A percentile compares a stretch with the other conserved stretches of the same genome.
These are phyloP conservation scores for Vigna unguiculata DNA, from an alignment of 306 rosid genomes.

Conservation along the genomic window DNA sequence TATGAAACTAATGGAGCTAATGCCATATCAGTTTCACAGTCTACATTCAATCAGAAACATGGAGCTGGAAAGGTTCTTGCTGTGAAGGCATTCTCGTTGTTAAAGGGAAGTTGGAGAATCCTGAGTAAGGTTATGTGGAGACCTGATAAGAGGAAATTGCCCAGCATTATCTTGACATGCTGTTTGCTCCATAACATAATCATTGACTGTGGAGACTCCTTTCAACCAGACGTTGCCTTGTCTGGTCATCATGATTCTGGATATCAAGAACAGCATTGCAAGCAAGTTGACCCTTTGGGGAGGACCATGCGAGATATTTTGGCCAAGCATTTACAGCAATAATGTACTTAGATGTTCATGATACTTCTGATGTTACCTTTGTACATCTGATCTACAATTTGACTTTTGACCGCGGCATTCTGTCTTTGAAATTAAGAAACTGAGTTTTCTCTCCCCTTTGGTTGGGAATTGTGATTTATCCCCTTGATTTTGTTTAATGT, in stretches of 20 bases:
- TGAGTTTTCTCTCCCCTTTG: not conserved
- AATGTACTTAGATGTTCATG: constrained; percentile 33
- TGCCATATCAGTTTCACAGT: constrained; percentile 43
- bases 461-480: constrained; percentile 29
- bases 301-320: constrained; percentile 66
- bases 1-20: constrained; percentile 56
- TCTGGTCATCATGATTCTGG: constrained; percentile 90
- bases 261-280: constrained; percentile 72
- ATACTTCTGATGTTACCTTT: constrained; percentile 35
- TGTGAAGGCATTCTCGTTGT: constrained; percentile 73
- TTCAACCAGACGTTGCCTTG: constrained; percentile 76
- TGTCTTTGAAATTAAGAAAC: constrained; percentile 35
- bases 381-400: constrained; percentile 34
- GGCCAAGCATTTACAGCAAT: constrained; percentile 54
- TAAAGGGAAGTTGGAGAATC: constrained; percentile 99
- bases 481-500: constrained; percentile 18
- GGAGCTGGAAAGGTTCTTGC: constrained; percentile 77
- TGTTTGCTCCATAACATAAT: constrained; percentile 93
- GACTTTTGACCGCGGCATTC: constrained; percentile 31
- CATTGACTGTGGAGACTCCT: constrained; percentile 71
- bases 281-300: constrained; percentile 78
- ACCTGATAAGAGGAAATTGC: constrained; percentile 91
- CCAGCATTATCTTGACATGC: constrained; percentile 90
- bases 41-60: constrained; percentile 60
- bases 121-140: constrained; percentile 99